A percentile compares a stretch with the other conserved stretches of the same genome.
phyloP scores from a whole-genome alignment of 768 basidiomycete genomes.

The Hypholoma sublateritium region DNA sequence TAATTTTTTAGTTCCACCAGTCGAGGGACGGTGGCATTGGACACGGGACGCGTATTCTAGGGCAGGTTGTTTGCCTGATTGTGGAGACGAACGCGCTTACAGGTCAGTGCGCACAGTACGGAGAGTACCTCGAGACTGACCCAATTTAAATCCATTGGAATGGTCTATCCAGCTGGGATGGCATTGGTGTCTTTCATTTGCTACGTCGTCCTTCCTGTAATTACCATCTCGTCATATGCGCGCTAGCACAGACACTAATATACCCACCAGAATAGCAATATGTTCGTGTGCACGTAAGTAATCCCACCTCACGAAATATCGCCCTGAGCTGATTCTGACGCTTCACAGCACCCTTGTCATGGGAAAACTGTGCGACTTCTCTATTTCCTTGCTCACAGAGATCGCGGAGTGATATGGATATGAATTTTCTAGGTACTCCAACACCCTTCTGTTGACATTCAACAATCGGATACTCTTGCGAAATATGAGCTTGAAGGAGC shows the following conservation, averaged over 20 bases:
- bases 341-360: neutral
- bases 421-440: neutral
- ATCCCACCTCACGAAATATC: neutral
- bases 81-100: conserved; percentile 8
- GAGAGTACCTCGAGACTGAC: too few species aligned
- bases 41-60: conserved; percentile 1
- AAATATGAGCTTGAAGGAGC: neutral
- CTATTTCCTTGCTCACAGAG: neutral
- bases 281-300: conserved; percentile 7
- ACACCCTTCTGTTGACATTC: neutral
- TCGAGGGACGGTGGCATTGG: neutral
- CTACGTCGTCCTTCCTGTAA: conserved; percentile 4
- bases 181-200: conserved; percentile 3
- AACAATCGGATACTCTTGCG: neutral
- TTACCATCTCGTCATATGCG: neutral
- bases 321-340: neutral
- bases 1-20: neutral
- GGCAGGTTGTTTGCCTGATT: conserved; percentile 1
- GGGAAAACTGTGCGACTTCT: conserved; percentile 1
- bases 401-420: too few species aligned
- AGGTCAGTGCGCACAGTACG: neutral
- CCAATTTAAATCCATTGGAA: too few species aligned
- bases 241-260: neutral
- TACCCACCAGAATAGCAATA: neutral
- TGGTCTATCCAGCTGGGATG: too few species aligned